Conservation (phyloP, 345 rosid species). For the Conringia planisiliqua region DNA sequence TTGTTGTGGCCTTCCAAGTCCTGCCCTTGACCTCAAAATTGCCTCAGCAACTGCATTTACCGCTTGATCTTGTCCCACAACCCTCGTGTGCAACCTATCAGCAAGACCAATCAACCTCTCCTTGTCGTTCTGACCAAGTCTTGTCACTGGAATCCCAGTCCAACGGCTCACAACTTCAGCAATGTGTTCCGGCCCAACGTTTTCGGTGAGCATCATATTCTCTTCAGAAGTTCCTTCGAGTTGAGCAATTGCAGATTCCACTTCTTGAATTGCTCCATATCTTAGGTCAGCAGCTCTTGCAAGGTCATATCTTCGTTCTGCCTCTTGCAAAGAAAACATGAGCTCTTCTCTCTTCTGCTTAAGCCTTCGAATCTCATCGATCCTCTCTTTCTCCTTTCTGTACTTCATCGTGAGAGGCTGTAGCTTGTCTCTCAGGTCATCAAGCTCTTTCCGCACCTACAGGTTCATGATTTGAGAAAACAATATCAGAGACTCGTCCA, state of each 20-base stretch:
- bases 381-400: constrained; percentile 81
- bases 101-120: constrained; percentile 74
- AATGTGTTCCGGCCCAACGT: constrained; percentile 86
- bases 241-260: constrained; percentile 63
- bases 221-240: constrained; percentile 64
- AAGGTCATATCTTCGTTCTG: constrained; percentile 82
- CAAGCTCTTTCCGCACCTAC: constrained; percentile 84
- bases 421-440: constrained; percentile 85
- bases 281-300: constrained; percentile 88
- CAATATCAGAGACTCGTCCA: background rate
- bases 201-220: constrained; percentile 74
- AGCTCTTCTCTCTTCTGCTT: constrained; percentile 88
- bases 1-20: constrained; percentile 90
- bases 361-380: constrained; percentile 78
- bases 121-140: constrained; percentile 88
- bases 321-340: constrained; percentile 67
- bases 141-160: constrained; percentile 88
- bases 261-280: constrained; percentile 83
- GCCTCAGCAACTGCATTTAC: constrained; percentile 83
- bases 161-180: constrained; percentile 93
- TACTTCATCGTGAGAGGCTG: constrained; percentile 88
- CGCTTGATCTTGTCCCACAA: constrained; percentile 85
- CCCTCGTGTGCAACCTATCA: constrained; percentile 74
- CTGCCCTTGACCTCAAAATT: constrained; percentile 79
- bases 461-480: background rate